Evolutionary conservation across 108 stramenopile genomes (phyloP).

Genomic region (Stephanodiscus minutulus): DNA sequence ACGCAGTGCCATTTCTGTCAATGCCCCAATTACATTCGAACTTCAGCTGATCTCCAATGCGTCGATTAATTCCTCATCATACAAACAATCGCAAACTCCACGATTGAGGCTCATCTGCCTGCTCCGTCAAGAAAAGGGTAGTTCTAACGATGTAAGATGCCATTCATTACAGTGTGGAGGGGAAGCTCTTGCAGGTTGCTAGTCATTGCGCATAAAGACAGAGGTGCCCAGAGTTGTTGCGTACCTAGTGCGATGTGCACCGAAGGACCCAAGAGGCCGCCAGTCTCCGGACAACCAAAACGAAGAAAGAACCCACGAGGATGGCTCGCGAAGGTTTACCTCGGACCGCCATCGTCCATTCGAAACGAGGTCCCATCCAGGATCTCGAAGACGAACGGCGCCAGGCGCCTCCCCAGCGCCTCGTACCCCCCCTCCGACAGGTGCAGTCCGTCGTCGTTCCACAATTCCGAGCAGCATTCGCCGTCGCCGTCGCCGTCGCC

Average conservation of each 20-base stretch:
- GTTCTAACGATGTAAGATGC: background rate
- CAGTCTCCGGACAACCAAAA: no score
- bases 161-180: background rate
- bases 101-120: background rate
- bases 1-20: background rate
- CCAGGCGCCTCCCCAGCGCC: slow-evolving; percentile 55
- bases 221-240: no score
- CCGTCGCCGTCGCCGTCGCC: no score
- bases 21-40: background rate
- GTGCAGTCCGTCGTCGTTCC: slow-evolving; percentile 67
- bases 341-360: no score
- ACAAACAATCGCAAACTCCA: background rate
- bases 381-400: slow-evolving; percentile 47
- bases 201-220: no score
- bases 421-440: slow-evolving; percentile 67
- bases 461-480: slow-evolving; percentile 9
- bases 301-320: no score
- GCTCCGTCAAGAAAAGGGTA: background rate
- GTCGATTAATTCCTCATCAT: background rate
- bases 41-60: background rate
- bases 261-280: no score
- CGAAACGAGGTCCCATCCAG: slow-evolving; percentile 11
- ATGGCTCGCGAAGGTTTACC: no score
- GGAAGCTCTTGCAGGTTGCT: no score
- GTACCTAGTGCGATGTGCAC: no score